These are phyloP conservation scores for Fusarium mexicanum DNA, from an alignment of 2,329 filamentous ascomycete genomes.

Conservation along the genomic window DNA sequence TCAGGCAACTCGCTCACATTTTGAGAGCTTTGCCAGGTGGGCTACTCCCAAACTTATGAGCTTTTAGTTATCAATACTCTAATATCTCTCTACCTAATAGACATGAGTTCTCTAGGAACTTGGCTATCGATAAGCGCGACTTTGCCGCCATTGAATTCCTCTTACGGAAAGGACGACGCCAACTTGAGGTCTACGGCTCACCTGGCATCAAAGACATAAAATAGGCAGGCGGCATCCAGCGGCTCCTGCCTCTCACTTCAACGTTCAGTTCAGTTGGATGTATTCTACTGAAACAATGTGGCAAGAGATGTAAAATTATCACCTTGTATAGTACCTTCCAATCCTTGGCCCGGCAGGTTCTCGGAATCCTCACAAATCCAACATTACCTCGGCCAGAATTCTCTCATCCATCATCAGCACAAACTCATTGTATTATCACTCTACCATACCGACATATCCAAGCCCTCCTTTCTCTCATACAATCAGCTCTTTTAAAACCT, in stretches of 20 bases:
- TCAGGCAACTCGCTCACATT: slow-evolving; percentile 65
- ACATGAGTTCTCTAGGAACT: slow-evolving; percentile 78
- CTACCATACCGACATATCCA: neutral
- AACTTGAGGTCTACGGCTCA: slow-evolving; percentile 83
- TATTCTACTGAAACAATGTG: neutral
- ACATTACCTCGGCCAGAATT: neutral
- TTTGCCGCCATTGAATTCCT: slow-evolving; percentile 88
- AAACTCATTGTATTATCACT: slow-evolving; percentile 24
- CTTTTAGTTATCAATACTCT: neutral
- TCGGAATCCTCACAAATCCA: neutral
- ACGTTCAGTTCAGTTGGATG: neutral
- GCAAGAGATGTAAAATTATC: neutral
- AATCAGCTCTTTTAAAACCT: slow-evolving; percentile 36
- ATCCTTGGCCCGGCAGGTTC: neutral
- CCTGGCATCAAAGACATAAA: slow-evolving; percentile 81
- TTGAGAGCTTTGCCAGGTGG: slow-evolving; percentile 71
- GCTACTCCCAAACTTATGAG: slow-evolving; percentile 25
- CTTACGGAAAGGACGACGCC: slow-evolving; percentile 80
- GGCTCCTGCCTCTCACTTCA: neutral
- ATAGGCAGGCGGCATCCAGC: slow-evolving; percentile 4
- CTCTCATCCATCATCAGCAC: slow-evolving; percentile 9
- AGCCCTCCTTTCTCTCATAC: slow-evolving; percentile 12
- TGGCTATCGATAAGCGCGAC: slow-evolving; percentile 79
- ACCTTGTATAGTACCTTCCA: slow-evolving; percentile 3
- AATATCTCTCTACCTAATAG: slow-evolving; percentile 52